A percentile compares a stretch with the other conserved stretches of the same genome.
Evolutionary conservation across 2,329 filamentous ascomycete genomes (phyloP).

Genomic region (Trichoderma pleuroti): DNA sequence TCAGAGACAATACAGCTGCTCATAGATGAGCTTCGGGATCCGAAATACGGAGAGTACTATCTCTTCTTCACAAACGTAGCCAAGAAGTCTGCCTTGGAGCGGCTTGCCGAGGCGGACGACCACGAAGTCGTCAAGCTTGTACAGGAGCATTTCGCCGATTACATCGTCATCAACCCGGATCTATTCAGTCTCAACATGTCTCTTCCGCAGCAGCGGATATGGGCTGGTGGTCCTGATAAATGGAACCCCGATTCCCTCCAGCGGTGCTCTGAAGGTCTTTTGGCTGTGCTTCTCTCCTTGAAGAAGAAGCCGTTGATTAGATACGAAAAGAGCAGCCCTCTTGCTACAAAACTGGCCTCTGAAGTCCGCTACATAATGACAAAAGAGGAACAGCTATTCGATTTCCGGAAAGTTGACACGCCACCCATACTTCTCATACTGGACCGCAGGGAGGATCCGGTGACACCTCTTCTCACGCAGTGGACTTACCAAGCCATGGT

Average conservation of each 20-base stretch:
- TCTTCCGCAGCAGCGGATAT: conserved; percentile 71
- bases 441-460: conserved; percentile 88
- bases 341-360: conserved; percentile 89
- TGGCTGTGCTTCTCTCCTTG: conserved; percentile 78
- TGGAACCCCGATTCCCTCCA: conserved; percentile 91
- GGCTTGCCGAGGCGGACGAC: conserved; percentile 92
- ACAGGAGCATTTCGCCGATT: conserved; percentile 96
- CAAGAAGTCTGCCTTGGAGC: conserved; percentile 92
- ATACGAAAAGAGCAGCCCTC: conserved; percentile 83
- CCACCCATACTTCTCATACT: conserved; percentile 87
- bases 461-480: conserved; percentile 90
- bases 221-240: conserved; percentile 74
- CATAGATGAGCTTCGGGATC: conserved; percentile 92
- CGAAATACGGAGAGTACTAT: conserved; percentile 96
- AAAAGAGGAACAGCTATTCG: conserved; percentile 94
- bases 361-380: conserved; percentile 91
- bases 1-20: conserved; percentile 88
- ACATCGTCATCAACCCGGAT: conserved; percentile 90
- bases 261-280: conserved; percentile 78
- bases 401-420: conserved; percentile 92
- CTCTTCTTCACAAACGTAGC: conserved; percentile 97
- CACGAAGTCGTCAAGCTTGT: conserved; percentile 93
- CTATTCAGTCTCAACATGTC: conserved; percentile 76
- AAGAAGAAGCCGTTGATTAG: conserved; percentile 97
- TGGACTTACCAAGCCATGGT: conserved; percentile 99